Evolutionary conservation across 148 eudicot species (phyloP), one percentile per base, ranked within the genome.

Genomic region (Rhododendron kiyosumense): DNA sequence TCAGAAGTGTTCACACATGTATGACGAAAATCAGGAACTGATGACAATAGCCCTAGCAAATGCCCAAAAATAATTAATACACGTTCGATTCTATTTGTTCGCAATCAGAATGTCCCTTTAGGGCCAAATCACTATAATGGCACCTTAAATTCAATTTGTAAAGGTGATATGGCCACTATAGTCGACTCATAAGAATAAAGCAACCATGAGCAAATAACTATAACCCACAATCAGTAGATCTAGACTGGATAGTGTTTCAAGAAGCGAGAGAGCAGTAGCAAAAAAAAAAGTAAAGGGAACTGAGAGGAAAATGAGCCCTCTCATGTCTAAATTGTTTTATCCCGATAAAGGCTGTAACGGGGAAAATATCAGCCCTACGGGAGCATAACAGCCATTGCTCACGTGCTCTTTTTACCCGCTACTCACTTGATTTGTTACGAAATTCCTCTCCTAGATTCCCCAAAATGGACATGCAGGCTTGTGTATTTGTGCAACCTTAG

Each of bases 391-490:
- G 61, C 61, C 38, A 3, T 79, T 46, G n/a, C 28, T 78, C 28
- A 78, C 2, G 63, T 49, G 9, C 14, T 57, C 4, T 7, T 57
- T 30, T 57, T 32, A 52, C 17, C 15, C 38, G n/a, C 74, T 12
- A n/a, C 51, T 28, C 5, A n/a, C 75, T 6, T 69, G 38, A 63
- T 61, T 82, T 63, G 20, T n/a, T 6, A 52, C 4, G 10, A 81
- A 59, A 82, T 46, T 49, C 22, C 34, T 82, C 69, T 43, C 84
- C 52, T 82, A 82, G 83, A 28, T 51, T 80, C 34, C 81, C 26
- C 38, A 52, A 52, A 52, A 52, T 57, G n/a, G 57, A 52, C 43
- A 49, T 15, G 10, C 7, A 0, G 9, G 82, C 83, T 28, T 51
- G n/a, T n/a, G 24, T 41, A 57, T 38, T 11, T 51, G 24, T 46